A percentile compares a stretch with the other conserved stretches of the same genome.
These are phyloP conservation scores for Claviceps sp. DNA, from an alignment of 2,329 filamentous ascomycete genomes.

Conservation along the genomic window DNA sequence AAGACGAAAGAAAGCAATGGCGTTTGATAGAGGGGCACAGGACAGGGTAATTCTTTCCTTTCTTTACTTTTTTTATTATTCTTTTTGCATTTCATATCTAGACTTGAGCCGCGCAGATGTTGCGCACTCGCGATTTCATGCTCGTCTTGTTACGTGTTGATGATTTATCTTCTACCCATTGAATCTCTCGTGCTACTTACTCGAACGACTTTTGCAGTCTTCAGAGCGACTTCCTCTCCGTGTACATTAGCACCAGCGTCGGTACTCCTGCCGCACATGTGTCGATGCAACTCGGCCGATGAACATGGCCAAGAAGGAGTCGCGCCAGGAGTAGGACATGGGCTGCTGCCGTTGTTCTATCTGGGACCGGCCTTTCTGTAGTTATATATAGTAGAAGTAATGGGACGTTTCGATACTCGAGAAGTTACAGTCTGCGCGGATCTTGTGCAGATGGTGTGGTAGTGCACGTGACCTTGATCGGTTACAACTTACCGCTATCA, in stretches of 20 bases:
- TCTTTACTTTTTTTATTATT: slow-evolving; percentile 5
- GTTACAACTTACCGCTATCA: no score
- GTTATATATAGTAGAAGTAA: slow-evolving; percentile 1
- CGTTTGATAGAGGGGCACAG: slow-evolving; percentile 19
- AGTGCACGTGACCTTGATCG: no score
- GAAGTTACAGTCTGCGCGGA: background rate
- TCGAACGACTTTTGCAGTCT: background rate
- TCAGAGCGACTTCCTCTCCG: background rate
- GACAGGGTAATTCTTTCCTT: slow-evolving; percentile 6
- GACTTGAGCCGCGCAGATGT: slow-evolving; percentile 8
- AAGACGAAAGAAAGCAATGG: slow-evolving; percentile 10
- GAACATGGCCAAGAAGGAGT: background rate
- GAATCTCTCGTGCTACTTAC: background rate
- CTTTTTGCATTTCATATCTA: slow-evolving; percentile 6
- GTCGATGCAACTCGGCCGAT: no score
- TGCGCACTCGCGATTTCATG: slow-evolving; percentile 5
- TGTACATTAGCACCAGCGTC: background rate
- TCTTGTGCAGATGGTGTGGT: background rate
- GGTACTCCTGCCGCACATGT: background rate
- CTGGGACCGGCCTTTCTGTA: background rate
- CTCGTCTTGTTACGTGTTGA: slow-evolving; percentile 5
- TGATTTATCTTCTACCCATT: background rate
- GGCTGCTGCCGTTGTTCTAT: background rate
- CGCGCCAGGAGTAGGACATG: background rate
- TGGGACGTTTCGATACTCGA: background rate